phyloP scores from a whole-genome alignment of 768 basidiomycete genomes.

The Punctularia strigosozonata region DNA sequence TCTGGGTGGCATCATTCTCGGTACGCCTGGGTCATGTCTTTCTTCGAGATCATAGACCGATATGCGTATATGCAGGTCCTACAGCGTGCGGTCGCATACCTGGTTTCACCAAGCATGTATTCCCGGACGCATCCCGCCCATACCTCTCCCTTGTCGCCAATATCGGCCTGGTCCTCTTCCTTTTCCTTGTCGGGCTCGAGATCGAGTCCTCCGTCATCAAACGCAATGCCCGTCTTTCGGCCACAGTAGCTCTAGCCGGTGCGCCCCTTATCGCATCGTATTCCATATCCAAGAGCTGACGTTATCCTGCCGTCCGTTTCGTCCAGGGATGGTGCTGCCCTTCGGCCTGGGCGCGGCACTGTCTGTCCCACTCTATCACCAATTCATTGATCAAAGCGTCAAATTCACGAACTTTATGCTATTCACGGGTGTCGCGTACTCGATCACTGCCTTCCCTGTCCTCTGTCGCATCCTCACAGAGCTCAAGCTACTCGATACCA shows the following conservation, averaged over 20 bases:
- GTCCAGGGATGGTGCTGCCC: conserved; percentile 79
- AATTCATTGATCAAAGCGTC: conserved; percentile 55
- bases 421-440: conserved; percentile 86
- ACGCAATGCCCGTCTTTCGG: conserved; percentile 59
- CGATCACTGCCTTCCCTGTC: conserved; percentile 81
- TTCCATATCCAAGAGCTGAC: too few relatives aligned
- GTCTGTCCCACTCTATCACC: conserved; percentile 57
- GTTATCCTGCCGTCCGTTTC: too few relatives aligned
- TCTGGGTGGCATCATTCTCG: conserved; percentile 82
- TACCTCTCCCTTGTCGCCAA: conserved; percentile 83
- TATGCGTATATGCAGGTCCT: conserved; percentile 17
- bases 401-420: conserved; percentile 88
- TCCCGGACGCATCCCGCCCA: conserved; percentile 57
- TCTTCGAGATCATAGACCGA: background rate
- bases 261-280: too few relatives aligned
- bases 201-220: conserved; percentile 74
- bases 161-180: conserved; percentile 78
- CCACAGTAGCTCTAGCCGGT: conserved; percentile 65
- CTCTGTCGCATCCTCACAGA: conserved; percentile 84
- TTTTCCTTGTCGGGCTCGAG: conserved; percentile 90
- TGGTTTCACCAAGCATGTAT: conserved; percentile 77
- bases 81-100: conserved; percentile 75
- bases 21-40: conserved; percentile 18
- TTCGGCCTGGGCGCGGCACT: conserved; percentile 76
- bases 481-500: conserved; percentile 82